These are phyloP conservation scores for Calonectria pteridis DNA, from an alignment of 2,329 filamentous ascomycete genomes.

Conservation along the genomic window DNA sequence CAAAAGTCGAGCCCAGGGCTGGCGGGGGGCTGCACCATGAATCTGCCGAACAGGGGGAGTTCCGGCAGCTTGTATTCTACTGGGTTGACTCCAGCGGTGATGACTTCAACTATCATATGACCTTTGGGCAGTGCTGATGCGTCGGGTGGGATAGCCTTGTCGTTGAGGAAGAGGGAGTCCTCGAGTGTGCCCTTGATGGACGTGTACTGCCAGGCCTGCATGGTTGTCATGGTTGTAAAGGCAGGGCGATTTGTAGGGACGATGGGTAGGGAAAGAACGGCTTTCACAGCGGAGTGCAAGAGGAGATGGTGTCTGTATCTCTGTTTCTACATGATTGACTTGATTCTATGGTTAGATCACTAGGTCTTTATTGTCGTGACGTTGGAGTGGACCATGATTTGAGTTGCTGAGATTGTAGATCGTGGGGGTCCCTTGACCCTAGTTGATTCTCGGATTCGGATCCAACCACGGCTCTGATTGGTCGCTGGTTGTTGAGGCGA, in stretches of 20 bases:
- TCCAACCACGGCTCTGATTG: background rate
- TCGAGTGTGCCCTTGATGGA: constrained; percentile 2
- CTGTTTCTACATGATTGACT: background rate
- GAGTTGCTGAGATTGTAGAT: background rate
- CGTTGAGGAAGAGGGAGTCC: constrained; percentile 14
- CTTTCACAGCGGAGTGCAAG: background rate
- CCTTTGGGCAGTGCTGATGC: background rate
- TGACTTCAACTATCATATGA: constrained; percentile 52
- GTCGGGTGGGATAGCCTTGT: background rate
- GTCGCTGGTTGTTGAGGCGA: background rate
- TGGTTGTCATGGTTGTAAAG: background rate
- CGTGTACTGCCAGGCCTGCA: constrained; percentile 19
- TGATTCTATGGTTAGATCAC: no score
- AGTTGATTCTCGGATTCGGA: constrained; percentile 10
- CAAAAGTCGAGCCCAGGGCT: constrained; percentile 60
- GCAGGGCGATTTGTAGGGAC: background rate
- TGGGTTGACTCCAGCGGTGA: constrained; percentile 53
- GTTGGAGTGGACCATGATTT: background rate
- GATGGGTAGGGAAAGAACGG: background rate
- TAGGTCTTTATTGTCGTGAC: background rate
- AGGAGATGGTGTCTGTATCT: background rate
- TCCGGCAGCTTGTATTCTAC: constrained; percentile 57
- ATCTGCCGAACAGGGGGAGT: constrained; percentile 46
- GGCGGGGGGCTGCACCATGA: constrained; percentile 43
- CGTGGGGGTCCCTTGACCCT: background rate